Evolutionary conservation across 371 early-diverging fungal species (phyloP), one percentile per base, ranked within the genome.

Genomic region (Apophysomyces trapeziformis): DNA sequence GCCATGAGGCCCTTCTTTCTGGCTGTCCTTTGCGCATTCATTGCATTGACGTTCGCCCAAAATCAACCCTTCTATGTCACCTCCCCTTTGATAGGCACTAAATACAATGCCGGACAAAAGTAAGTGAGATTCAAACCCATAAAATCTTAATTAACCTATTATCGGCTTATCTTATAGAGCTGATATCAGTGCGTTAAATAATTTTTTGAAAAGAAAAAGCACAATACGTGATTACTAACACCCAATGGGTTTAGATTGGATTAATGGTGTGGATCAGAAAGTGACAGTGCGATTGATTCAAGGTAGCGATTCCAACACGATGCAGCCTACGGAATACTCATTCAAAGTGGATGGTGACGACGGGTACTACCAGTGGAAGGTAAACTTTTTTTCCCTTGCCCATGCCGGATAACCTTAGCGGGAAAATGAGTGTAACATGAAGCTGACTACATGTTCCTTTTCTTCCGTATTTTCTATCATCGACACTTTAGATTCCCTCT

Each of bases 51-150:
- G 11, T 18, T 4, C 11, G 54, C 54, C 4, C 57, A 68, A 32
- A 37, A 59, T 18, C 18, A 36, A 14, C 64, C 68, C 2, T 68
- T 68, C 57, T 68, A 68, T 44, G 54, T 63, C 21, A 68, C 68
- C 38, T 46, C 58, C 5, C 68, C 68, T 35, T 9, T 60, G 18
- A 38, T 36, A n/a, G 63, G 59, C 32, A 64, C 64, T 4, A 11
- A 38, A 12, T 61, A 45, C 18, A 59, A 44, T 18, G 63, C 60
- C 36, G 68, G 68, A 16, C 16, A 63, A 43, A 54, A 12, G 68
- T 68, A 63, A 54, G 2, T 26, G 32, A 26, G 32, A 26, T 26
- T 47, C 16, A 18, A 47, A 47, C 18, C 1, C 11, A 47, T 7
- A 14, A 47, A 14, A 47, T 13, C 7, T 18, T 7, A 7, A 16